Conservation (phyloP, 768 basidiomycete genomes). For the Astraeus odoratus region DNA sequence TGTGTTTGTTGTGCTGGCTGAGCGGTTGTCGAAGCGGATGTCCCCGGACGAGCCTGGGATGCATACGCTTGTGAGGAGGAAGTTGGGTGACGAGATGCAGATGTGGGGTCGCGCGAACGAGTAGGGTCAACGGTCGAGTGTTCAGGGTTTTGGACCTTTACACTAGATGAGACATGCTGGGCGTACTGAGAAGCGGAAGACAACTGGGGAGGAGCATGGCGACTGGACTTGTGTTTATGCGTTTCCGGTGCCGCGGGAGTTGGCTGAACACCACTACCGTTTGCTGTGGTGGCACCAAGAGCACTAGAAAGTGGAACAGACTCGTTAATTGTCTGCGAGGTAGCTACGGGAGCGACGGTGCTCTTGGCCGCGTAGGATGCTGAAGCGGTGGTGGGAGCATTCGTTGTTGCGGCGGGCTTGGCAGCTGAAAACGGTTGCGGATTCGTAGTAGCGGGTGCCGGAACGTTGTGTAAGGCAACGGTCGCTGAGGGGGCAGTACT, state of each 20-base stretch:
- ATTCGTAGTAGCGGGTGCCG: not conserved
- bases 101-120: constrained; percentile 18
- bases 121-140: constrained; percentile 14
- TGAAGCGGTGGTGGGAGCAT: constrained; percentile 1
- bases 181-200: constrained; percentile 2
- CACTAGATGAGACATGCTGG: constrained; percentile 8
- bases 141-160: constrained; percentile 18
- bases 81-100: constrained; percentile 14
- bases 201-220: constrained; percentile 15
- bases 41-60: constrained; percentile 15
- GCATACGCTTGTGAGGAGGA: constrained; percentile 18
- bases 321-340: not conserved
- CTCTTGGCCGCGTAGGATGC: constrained; percentile 7
- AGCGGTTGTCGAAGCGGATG: constrained; percentile 13
- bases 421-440: constrained; percentile 7
- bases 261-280: constrained; percentile 7
- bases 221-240: constrained; percentile 15
- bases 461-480: constrained; percentile 4
- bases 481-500: not conserved
- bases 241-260: constrained; percentile 11
- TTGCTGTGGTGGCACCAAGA: constrained; percentile 4
- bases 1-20: constrained; percentile 22
- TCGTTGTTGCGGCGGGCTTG: constrained; percentile 5
- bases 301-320: constrained; percentile 6
- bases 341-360: not conserved